A percentile compares a stretch with the other conserved stretches of the same genome.
Conservation (phyloP, 1,139 yeast species). For the Blastobotrys niveus region DNA sequence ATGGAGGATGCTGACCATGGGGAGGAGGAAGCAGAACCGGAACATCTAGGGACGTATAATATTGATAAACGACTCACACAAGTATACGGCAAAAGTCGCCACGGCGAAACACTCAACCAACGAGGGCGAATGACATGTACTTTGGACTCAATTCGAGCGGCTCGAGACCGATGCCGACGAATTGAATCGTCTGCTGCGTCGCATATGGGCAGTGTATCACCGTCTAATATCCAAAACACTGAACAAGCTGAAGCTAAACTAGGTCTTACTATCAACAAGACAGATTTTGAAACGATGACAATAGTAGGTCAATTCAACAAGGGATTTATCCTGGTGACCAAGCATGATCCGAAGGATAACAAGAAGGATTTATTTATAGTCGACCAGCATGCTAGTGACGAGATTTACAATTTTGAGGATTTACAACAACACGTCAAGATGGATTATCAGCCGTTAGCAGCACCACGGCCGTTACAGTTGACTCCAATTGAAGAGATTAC, state of each 20-base stretch:
- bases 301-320: conserved; percentile 88
- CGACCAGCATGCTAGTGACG: conserved; percentile 98
- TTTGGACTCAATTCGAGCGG: too few species aligned
- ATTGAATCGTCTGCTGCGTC: too few species aligned
- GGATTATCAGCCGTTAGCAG: conserved; percentile 64
- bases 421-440: conserved; percentile 51
- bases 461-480: conserved; percentile 58
- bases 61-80: background rate
- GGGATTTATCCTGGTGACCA: conserved; percentile 76
- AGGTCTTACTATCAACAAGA: conserved; percentile 30
- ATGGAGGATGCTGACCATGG: conserved; percentile 5
- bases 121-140: background rate
- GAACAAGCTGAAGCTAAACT: conserved; percentile 42
- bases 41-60: background rate
- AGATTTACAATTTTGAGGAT: conserved; percentile 80
- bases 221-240: conserved; percentile 32
- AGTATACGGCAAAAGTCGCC: conserved; percentile 1
- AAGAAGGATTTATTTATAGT: conserved; percentile 67
- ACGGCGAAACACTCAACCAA: conserved; percentile 9
- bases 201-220: too few species aligned
- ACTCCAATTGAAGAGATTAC: conserved; percentile 73
- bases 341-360: conserved; percentile 28
- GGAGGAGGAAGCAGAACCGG: background rate
- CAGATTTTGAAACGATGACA: conserved; percentile 53
- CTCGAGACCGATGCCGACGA: too few species aligned